Evolutionary conservation across 768 basidiomycete genomes (phyloP), one percentile per base, ranked within the genome.

Genomic region (Guyanaporus albipodus): DNA sequence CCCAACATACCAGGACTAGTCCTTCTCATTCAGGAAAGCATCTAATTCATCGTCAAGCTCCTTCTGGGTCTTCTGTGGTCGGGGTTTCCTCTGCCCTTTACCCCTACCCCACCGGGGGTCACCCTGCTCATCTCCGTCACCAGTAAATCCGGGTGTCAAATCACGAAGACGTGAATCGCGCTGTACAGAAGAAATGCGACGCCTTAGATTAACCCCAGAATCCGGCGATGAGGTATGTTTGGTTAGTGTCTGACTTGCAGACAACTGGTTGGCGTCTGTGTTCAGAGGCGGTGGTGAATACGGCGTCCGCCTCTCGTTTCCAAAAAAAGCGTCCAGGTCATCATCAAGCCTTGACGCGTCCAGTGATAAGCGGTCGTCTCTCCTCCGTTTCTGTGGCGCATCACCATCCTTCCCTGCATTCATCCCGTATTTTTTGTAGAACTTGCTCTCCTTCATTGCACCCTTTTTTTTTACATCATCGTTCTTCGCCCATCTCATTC

Each of bases 41-140:
- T 91, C 89, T 38, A 91, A 70, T 58, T 92, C 89, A 39, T 83
- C 87, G 52, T 92, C 89, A 29, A 92, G 70, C 55, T 91, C 87
- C 66, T 85, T 78, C 60, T 82, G 82, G 1, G 79, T 86, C 64
- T 80, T 81, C 48, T 63, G 73, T 19, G 73, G 69, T 10, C 74
- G 70, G 49, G 65, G 60, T 48, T 62, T 62, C 48, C 71, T 71
- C 35, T 75, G 69, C 31, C 69, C 64, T 46, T 69, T 58, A 55
- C 66, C 58, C 52, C 53, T 59, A 55, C 52, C 47, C 57, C 57
- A 53, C 42, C 63, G 44, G 57, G 50, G 53, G 52, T 61, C 54
- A 57, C 58, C 44, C 48, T 53, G 50, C 27, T 57, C 60, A 47
- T 63, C 52, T 46, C 47, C 56, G 48, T 55, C 40, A n/a, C n/a